Evolutionary conservation across 1,284 basidiomycete genomes (phyloP), one percentile per base, ranked within the genome.

Genomic region (Cryptococcus jaspeensis): DNA sequence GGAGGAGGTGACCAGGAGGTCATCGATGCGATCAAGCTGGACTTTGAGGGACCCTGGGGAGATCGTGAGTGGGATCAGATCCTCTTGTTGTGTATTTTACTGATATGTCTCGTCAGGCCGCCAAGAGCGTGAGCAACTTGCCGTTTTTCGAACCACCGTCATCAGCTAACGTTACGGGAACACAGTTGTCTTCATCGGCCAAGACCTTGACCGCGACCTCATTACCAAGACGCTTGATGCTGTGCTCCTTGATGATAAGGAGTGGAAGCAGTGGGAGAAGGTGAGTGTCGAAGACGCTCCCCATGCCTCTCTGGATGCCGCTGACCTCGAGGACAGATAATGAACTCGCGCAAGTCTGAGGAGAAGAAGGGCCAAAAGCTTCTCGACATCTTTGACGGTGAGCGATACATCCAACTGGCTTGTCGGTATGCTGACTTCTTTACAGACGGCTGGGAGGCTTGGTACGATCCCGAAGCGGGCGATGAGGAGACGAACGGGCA

Each of bases 1-100:
- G 58, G 62, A 50, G 64, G 45, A 0, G 66, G 66, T 12, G 73
- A 80, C 52, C 62, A 65, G 6, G 72, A 78, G 54, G 66, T 79
- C 8, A 60, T 69, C 8, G 71, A 70, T 32, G 71, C 75, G 15
- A 80, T 80, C 60, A 69, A 69, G 57, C 39, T 55, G 20, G 80
- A 81, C 63, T 80, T 81, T 48, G 43, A 74, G 23, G 79, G 73
- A 1, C 55, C 63, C 2, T 80, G 79, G 79, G 79, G 78, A 15
- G 80, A 81, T 62, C 71, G 79, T 36, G 45, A 57, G 63, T 60
- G 5, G 16, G 11, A 6, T 43, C 37, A 22, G 5, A 23, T n/a
- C n/a, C n/a, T 7, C 13, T 32, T 8, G 7, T n/a, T 18, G 15
- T 22, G 38, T 25, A 36, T n/a, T 23, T 12, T 12, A 13, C 18